Evolutionary conservation across 345 rosid species (phyloP), one percentile per base, ranked within the genome.

Genomic region (Heritiera littoralis): DNA sequence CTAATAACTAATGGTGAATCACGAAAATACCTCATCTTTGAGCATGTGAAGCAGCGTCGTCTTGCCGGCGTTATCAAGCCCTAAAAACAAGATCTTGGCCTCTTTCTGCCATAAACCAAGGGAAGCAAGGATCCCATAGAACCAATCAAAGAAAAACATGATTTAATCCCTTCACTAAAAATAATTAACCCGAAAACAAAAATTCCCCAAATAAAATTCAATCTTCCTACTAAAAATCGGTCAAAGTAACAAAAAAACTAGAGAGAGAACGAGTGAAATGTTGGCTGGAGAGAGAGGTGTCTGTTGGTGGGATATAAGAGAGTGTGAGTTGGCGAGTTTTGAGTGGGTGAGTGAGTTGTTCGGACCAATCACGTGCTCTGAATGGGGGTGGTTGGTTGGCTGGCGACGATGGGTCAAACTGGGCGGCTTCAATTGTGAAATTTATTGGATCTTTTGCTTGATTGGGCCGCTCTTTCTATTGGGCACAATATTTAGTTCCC

Each of bases 21-120:
- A 7, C 5, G 8, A 23, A 66, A 76, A 41, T 46, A 84, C 95
- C 93, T 91, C 95, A 58, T 91, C 95, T 81, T 91, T 91, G 73
- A 91, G 86, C 95, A 91, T 91, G 82, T 91, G 95, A 86, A 91
- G 95, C 78, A 91, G 51, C 4, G 95, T 91, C 56, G 95, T 91
- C 81, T 91, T 91, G 3, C 95, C 95, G 41, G 95, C 90, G 85
- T 91, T 91, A 82, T 91, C 95, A 43, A 91, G 92, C 17, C 95
- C 95, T 35, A 91, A 83, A 82, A 91, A 91, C 88, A 91, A 83
- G 88, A 91, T 91, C 89, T 91, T 91, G 14, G 95, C 95, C 79
- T 91, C 93, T 54, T 91, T 91, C 67, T 91, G 92, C 93, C 91
- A 89, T 59, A 91, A 69, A 51, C 95, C 95, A 15, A 91, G 88